These are phyloP conservation scores for Boletus tomentosulus DNA, from an alignment of 768 basidiomycete genomes.

Conservation along the genomic window DNA sequence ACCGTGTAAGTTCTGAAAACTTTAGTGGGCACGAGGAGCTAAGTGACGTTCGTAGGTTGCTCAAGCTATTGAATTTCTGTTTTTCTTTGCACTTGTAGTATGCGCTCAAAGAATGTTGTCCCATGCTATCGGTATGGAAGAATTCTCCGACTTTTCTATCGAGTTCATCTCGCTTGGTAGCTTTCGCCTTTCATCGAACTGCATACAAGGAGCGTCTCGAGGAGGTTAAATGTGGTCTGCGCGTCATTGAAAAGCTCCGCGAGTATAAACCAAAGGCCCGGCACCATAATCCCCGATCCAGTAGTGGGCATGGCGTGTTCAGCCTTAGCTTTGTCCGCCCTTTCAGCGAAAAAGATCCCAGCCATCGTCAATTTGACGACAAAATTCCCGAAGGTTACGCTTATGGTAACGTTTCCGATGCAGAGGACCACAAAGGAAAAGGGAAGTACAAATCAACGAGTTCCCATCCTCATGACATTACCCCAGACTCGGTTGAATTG, in stretches of 20 bases:
- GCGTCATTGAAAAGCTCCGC: constrained; percentile 63
- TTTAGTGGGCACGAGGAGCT: not conserved
- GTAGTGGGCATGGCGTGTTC: constrained; percentile 42
- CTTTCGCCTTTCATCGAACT: constrained; percentile 72
- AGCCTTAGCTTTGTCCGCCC: constrained; percentile 30
- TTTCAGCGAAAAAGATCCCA: constrained; percentile 43
- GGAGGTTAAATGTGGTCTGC: constrained; percentile 48
- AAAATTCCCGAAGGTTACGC: constrained; percentile 21
- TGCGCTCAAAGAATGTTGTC: constrained; percentile 65
- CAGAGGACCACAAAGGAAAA: constrained; percentile 29
- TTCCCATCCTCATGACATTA: constrained; percentile 1
- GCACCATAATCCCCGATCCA: constrained; percentile 30
- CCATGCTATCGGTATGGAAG: constrained; percentile 49
- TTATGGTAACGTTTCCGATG: constrained; percentile 31
- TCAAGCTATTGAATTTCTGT: constrained; percentile 66
- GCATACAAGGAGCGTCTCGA: constrained; percentile 72
- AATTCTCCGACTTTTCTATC: not conserved
- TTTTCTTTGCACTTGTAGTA: constrained; percentile 66
- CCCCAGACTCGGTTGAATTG: constrained; percentile 5
- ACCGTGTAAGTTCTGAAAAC: constrained; percentile 38
- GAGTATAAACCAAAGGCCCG: constrained; percentile 49
- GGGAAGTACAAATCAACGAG: constrained; percentile 22
- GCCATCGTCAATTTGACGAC: constrained; percentile 27
- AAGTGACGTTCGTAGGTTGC: constrained; percentile 37
- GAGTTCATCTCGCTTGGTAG: constrained; percentile 26